Evolutionary conservation across 2,329 filamentous ascomycete species (phyloP), one percentile per base, ranked within the genome.

Genomic region (Penicillium polonicum): DNA sequence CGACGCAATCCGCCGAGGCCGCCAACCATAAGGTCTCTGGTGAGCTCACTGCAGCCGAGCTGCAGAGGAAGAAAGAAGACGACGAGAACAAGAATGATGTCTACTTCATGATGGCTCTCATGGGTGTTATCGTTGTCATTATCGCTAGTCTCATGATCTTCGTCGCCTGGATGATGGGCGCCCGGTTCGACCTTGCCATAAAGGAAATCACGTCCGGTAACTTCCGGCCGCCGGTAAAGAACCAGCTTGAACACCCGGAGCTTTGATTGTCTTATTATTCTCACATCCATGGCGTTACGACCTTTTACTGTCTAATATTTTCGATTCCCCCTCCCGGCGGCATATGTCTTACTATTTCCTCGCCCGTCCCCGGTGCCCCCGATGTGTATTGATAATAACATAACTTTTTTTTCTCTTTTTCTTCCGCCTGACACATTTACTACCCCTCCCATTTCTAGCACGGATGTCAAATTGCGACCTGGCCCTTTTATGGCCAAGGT

Each of bases 401-500:
- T 56, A 62, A 60, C 65, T 50, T 55, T 59, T 56, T 64, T 64
- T 48, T 35, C 9, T 54, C 36, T 38, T 49, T 53, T 38, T 33
- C 31, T 33, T 15, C 12, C 35, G 13, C 27, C 38, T 27, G 29
- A 45, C 10, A 29, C 31, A 17, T 10, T 19, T 10, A 45, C 55
- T 36, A 27, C 50, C 25, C 39, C 38, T 46, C 45, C 15, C 1
- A 13, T 25, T n/a, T n/a, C 36, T 33, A 93, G 92, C 92, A 96
- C 90, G 89, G 90, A 96, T 96, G 92, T 97, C 92, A 96, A 96
- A 96, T 96, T 97, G 87, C 92, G 94, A 93, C 89, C 82, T 85
- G 85, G 88, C 87, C 78, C 74, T 71, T 73, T 67, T 78, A 87
- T 96, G 90, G 88, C 90, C 92, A 86, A 82, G 84, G 86, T 92